Conservation (phyloP, 306 rosid genomes). For the Alnus rubra region DNA sequence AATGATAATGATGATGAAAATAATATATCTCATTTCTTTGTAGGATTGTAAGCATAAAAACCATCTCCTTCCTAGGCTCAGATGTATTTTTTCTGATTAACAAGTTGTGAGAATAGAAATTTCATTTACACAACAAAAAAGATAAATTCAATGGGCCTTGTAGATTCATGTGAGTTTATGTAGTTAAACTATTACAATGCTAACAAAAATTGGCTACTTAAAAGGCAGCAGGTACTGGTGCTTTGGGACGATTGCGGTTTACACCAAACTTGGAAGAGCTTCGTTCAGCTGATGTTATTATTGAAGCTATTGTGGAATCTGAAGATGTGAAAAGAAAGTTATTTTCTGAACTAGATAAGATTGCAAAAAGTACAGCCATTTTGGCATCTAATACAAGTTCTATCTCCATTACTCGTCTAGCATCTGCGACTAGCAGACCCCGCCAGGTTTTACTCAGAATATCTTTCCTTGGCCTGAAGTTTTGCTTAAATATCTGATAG, state of each 20-base stretch:
- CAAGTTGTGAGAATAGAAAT: neutral
- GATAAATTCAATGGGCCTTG: neutral
- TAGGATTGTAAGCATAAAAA: neutral
- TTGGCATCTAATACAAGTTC: conserved; percentile 98
- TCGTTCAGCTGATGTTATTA: conserved; percentile 55
- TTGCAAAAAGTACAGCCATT: conserved; percentile 64
- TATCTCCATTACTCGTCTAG: conserved; percentile 85
- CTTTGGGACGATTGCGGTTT: conserved; percentile 49
- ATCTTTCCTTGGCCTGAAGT: conserved; percentile 15
- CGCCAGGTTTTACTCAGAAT: conserved; percentile 48
- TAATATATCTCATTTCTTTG: neutral
- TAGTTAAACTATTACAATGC: too few species aligned
- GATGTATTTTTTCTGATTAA: neutral
- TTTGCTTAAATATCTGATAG: neutral
- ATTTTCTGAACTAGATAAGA: conserved; percentile 59
- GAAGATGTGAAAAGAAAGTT: conserved; percentile 74
- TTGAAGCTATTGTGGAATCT: conserved; percentile 87
- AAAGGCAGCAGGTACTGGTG: conserved; percentile 42
- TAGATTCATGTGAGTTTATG: neutral
- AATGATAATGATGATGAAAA: too few species aligned
- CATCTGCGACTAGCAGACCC: conserved; percentile 64
- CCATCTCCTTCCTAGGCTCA: neutral
- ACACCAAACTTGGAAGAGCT: conserved; percentile 65
- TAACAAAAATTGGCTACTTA: conserved; percentile 2
- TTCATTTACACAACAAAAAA: neutral